These are phyloP conservation scores for Epipyxis sp. DNA, from an alignment of 108 stramenopile species.

Conservation along the genomic window DNA sequence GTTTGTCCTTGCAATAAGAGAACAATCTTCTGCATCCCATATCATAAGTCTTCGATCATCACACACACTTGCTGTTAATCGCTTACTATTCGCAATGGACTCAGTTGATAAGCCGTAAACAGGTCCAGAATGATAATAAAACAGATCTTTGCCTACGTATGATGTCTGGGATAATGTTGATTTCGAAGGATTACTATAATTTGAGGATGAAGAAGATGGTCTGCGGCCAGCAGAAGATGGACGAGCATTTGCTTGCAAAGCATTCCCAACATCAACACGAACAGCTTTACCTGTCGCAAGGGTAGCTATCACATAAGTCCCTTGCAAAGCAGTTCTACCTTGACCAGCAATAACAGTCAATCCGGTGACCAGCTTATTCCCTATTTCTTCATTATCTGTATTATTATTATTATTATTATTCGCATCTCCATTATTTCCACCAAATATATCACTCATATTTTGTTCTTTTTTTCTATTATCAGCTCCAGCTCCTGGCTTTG, in stretches of 20 bases:
- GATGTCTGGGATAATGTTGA: not conserved
- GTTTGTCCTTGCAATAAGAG: not conserved
- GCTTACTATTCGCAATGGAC: not conserved
- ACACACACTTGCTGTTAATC: not conserved
- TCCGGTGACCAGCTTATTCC: not conserved
- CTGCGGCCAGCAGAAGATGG: not conserved
- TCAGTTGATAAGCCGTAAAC: constrained; percentile 1
- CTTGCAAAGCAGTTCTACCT: not conserved
- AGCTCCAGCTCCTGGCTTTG: no score
- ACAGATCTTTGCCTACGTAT: not conserved
- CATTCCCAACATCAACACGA: not conserved
- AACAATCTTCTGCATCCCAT: not conserved
- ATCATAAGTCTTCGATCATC: not conserved
- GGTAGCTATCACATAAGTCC: not conserved
- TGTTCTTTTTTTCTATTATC: no score
- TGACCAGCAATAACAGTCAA: not conserved
- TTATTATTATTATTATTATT: no score
- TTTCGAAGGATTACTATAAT: not conserved
- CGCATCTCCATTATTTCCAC: no score
- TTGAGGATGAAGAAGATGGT: not conserved
- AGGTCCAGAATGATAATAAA: not conserved
- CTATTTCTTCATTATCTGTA: not conserved
- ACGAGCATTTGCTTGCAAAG: not conserved
- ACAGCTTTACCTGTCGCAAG: not conserved
- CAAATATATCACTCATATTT: no score